Percentiles rank a stretch among this genome's conserved stretches.
Evolutionary conservation across 768 basidiomycete species (phyloP).

Genomic region (Exidia glandulosa): DNA sequence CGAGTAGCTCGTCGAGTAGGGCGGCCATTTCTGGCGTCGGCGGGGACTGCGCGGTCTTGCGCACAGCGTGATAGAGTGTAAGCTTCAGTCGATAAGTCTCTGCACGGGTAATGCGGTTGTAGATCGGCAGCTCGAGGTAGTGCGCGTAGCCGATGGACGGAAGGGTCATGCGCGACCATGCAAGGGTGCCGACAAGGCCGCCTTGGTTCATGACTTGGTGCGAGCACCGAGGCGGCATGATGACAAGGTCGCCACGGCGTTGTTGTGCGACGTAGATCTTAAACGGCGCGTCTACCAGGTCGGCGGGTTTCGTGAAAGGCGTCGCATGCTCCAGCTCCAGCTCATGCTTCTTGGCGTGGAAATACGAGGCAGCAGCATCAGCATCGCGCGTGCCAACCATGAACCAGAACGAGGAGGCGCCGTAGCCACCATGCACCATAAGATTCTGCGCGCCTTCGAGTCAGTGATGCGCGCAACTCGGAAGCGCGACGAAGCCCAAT

Average conservation of each 20-base stretch:
- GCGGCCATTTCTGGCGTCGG: not conserved
- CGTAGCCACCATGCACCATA: conserved; percentile 70
- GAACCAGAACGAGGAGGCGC: conserved; percentile 75
- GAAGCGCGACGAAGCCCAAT: not conserved
- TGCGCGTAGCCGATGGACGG: conserved; percentile 47
- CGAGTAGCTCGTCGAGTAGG: conserved; percentile 26
- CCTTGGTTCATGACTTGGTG: conserved; percentile 79
- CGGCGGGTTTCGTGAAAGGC: conserved; percentile 47
- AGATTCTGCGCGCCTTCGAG: conserved; percentile 38
- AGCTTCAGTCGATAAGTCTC: conserved; percentile 71
- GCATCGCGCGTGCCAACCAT: conserved; percentile 61
- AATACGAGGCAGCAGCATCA: conserved; percentile 43
- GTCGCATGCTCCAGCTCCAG: conserved; percentile 68
- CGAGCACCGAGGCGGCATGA: conserved; percentile 77
- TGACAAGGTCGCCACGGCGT: conserved; percentile 62
- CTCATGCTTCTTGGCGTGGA: conserved; percentile 28
- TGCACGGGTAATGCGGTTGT: conserved; percentile 69
- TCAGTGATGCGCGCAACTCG: not conserved
- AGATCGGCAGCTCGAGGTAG: conserved; percentile 66
- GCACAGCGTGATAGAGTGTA: conserved; percentile 45
- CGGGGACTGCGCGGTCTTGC: conserved; percentile 15
- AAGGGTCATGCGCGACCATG: conserved; percentile 80
- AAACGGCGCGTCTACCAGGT: conserved; percentile 58
- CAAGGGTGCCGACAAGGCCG: conserved; percentile 71
- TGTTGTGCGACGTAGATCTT: conserved; percentile 62